These are phyloP conservation scores for Mariannaea sp. DNA, from an alignment of 2,329 filamentous ascomycete species.

Conservation along the genomic window DNA sequence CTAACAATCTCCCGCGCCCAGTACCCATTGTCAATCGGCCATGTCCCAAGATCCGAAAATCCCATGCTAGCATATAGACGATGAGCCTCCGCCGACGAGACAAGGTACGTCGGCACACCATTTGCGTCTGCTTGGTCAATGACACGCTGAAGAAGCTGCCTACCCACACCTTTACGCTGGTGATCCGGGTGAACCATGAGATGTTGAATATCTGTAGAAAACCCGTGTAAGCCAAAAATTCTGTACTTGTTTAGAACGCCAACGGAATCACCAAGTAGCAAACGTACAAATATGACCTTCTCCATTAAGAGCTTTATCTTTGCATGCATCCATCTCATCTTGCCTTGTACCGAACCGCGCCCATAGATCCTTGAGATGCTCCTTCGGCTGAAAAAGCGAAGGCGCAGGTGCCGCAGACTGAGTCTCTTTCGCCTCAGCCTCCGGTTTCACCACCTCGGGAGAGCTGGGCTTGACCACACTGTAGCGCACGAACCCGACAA, in stretches of 20 bases:
- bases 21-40: constrained; percentile 26
- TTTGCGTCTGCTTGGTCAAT: constrained; percentile 26
- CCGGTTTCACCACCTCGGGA: neutral
- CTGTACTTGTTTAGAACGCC: no score
- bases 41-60: constrained; percentile 25
- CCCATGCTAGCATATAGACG: constrained; percentile 25
- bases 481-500: constrained; percentile 30
- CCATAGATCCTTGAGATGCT: constrained; percentile 31
- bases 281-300: constrained; percentile 26
- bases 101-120: constrained; percentile 15
- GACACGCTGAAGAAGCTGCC: constrained; percentile 19
- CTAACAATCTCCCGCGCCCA: constrained; percentile 28
- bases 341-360: constrained; percentile 23
- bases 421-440: neutral
- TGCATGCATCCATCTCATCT: constrained; percentile 25
- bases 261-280: no score
- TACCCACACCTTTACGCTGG: constrained; percentile 31
- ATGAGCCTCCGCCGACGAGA: constrained; percentile 27
- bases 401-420: neutral
- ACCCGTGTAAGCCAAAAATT: constrained; percentile 3
- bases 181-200: constrained; percentile 33
- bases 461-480: neutral
- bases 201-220: constrained; percentile 28
- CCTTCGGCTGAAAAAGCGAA: constrained; percentile 21
- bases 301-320: constrained; percentile 24